Evolutionary conservation across 495 filamentous ascomycete genomes (phyloP), one percentile per base, ranked within the genome.

Genomic region (Neurospora pannonica): DNA sequence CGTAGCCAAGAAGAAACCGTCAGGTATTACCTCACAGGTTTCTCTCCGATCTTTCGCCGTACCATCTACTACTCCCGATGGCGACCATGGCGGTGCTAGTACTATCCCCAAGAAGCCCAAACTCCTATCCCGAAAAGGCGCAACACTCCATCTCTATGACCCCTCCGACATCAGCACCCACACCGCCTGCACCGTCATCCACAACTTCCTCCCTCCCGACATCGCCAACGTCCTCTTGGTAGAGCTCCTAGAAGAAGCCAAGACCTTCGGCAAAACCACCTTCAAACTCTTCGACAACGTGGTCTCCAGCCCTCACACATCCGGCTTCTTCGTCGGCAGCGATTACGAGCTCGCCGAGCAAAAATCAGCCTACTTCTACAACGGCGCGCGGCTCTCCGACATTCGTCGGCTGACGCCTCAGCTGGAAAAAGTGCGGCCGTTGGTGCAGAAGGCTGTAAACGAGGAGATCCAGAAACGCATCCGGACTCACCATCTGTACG

Each of bases 121-220:
- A 74, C 71, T 84, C 0, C 81, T 91, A 38, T 91, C 91, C 6
- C 90, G 88, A 74, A 97, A 92, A 78, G 96, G 94, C 13, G 84
- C 89, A 75, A 97, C 95, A 0, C 81, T 97, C 9, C 91, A 95
- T 80, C 87, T 98, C 0, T 98, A 89, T 77, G 86, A 91, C 38
- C 92, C 95, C 3, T 84, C 88, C 42, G 94, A 97, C 79, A 87
- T 98, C 37, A 90, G 91, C 70, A 84, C 87, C 19, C 87, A 94
- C 77, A 97, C 96, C 0, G 93, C 96, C 21, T 97, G 94, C 82
- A 93, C 92, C 10, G 91, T 97, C 76, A 90, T 97, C 77, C 95
- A 95, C 83, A 95, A 97, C 78, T 98, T 98, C 79, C 86, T 98
- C 0, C 90, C 93, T 0, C 15, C 86, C 0, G 84, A 89, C 9